A percentile compares a stretch with the other conserved stretches of the same genome.
These are phyloP conservation scores for Malus hybrid DNA, from an alignment of 331 rosid species.

Conservation along the genomic window DNA sequence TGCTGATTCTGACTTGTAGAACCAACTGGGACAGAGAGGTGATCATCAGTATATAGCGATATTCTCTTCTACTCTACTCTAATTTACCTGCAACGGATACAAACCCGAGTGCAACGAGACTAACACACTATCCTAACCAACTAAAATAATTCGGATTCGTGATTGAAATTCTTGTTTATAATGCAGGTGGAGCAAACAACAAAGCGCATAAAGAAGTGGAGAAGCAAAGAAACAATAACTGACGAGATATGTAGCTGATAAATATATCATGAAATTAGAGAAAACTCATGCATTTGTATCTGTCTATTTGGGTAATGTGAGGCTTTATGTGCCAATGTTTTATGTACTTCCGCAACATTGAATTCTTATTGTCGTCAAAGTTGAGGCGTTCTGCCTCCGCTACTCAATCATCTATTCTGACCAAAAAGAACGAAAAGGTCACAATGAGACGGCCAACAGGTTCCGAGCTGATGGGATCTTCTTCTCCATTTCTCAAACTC, in stretches of 20 bases:
- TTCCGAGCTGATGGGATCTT: background rate
- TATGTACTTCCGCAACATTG: background rate
- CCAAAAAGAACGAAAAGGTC: background rate
- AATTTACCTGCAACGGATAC: background rate
- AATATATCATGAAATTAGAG: background rate
- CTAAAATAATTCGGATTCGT: background rate
- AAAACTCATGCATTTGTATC: background rate
- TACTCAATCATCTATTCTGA: background rate
- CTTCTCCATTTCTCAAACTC: background rate
- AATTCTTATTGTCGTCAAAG: background rate
- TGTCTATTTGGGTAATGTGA: background rate
- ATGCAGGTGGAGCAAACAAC: constrained; percentile 25
- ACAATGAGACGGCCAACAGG: background rate
- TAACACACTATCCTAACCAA: background rate
- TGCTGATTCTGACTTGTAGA: constrained; percentile 18
- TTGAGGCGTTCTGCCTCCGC: background rate
- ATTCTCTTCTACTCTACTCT: background rate
- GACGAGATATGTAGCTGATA: background rate
- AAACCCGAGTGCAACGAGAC: background rate
- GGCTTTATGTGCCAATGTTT: background rate
- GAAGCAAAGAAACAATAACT: background rate
- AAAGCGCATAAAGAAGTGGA: constrained; percentile 22
- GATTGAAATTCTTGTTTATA: background rate
- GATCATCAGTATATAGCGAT: background rate
- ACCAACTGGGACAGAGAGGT: constrained; percentile 43